A percentile compares a stretch with the other conserved stretches of the same genome.
Evolutionary conservation across 148 eudicot species (phyloP).

Genomic region (Amaranthus palmeri): DNA sequence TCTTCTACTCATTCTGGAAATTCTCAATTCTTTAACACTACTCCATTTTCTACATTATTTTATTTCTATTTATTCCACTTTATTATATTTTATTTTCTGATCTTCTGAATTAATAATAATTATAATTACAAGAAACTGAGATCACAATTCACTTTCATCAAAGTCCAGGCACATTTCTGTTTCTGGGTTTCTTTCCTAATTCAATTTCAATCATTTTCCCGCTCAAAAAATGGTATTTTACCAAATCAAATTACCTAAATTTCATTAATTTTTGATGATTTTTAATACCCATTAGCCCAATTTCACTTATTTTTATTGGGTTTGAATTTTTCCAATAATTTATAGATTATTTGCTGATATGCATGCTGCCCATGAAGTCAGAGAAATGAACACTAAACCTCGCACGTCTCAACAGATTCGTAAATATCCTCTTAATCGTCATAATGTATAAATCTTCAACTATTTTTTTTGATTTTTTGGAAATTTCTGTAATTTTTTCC

Average conservation of each 20-base stretch:
- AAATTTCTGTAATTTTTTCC: slow-evolving; percentile 7
- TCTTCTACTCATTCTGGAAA: not conserved
- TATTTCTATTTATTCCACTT: not conserved
- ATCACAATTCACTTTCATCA: slow-evolving; percentile 11
- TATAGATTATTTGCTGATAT: slow-evolving; percentile 2
- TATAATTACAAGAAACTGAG: not conserved
- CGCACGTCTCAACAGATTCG: slow-evolving; percentile 33
- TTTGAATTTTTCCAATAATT: not conserved
- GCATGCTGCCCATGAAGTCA: slow-evolving; percentile 19
- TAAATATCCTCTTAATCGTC: slow-evolving; percentile 30
- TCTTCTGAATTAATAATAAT: not conserved
- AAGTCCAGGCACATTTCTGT: slow-evolving; percentile 14
- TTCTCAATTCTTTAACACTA: not conserved
- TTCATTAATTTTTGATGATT: not conserved
- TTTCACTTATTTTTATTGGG: not conserved
- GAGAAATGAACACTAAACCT: slow-evolving; percentile 38
- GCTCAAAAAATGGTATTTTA: slow-evolving; percentile 6
- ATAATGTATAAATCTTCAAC: slow-evolving; percentile 25
- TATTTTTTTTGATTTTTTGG: slow-evolving; percentile 2
- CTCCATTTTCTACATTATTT: not conserved
- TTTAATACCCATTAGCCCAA: not conserved
- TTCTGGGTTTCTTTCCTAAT: slow-evolving; percentile 4
- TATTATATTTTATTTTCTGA: not conserved
- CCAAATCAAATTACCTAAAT: not conserved
- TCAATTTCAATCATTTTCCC: slow-evolving; percentile 27